Conservation (phyloP, 345 rosid genomes). For the Fremontodendron californicum region DNA sequence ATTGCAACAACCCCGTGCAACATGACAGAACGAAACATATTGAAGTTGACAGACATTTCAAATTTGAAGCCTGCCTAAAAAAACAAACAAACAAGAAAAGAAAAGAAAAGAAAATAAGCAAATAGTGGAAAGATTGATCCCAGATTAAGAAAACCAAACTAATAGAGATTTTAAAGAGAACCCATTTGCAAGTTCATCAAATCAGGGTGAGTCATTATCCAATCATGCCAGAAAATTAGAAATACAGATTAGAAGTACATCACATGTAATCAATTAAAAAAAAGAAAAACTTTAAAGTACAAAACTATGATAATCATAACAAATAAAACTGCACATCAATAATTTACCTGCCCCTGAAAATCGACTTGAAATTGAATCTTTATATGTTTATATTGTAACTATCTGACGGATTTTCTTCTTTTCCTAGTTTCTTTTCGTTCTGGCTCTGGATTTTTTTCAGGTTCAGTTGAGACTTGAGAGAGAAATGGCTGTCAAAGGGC, state of each 20-base stretch:
- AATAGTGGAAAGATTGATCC: background rate
- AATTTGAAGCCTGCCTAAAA: background rate
- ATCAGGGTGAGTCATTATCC: background rate
- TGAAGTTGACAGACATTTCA: too few relatives aligned
- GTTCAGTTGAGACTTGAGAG: background rate
- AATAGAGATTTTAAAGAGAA: slow-evolving; percentile 5
- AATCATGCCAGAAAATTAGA: background rate
- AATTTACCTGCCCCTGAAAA: background rate
- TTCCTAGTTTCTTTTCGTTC: background rate
- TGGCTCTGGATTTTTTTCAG: background rate
- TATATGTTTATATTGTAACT: background rate
- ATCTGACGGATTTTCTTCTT: background rate
- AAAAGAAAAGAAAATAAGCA: background rate
- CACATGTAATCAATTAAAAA: background rate
- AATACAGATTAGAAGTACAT: background rate
- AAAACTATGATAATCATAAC: background rate
- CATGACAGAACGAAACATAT: too few relatives aligned
- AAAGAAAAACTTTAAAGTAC: too few relatives aligned
- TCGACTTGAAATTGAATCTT: background rate
- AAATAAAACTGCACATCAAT: background rate
- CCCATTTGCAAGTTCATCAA: background rate
- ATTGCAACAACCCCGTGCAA: too few relatives aligned
- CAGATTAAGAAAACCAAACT: background rate
- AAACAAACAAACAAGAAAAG: background rate
- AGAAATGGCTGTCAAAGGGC: too few relatives aligned